Evolutionary conservation across 2,329 filamentous ascomycete genomes (phyloP).

Genomic region (Sporothrix globosa): DNA sequence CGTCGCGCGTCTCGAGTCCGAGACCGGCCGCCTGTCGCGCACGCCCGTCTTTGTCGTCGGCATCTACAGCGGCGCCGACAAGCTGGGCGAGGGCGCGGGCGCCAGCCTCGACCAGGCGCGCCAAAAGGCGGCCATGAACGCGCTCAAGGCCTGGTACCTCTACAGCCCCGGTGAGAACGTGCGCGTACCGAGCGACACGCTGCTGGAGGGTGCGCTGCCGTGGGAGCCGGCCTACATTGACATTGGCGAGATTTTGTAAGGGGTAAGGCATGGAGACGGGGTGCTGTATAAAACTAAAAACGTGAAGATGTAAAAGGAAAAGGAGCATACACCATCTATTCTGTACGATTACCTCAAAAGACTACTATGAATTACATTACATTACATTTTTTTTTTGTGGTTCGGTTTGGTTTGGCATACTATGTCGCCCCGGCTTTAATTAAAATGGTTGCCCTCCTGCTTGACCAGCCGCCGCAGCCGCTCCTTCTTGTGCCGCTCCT

Average conservation of each 20-base stretch:
- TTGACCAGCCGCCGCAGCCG: slow-evolving; percentile 53
- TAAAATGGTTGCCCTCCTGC: slow-evolving; percentile 70
- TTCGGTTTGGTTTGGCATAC: not conserved
- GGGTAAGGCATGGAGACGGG: not conserved
- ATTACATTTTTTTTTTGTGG: not conserved
- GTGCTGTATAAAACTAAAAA: slow-evolving; percentile 28
- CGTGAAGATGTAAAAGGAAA: slow-evolving; percentile 1
- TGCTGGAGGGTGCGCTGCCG: slow-evolving; percentile 60
- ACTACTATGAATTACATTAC: slow-evolving; percentile 26
- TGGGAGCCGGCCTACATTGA: slow-evolving; percentile 73
- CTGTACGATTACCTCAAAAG: slow-evolving; percentile 27
- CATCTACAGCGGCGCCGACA: slow-evolving; percentile 87
- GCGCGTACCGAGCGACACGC: slow-evolving; percentile 70
- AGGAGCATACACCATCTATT: slow-evolving; percentile 18
- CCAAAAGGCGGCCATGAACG: slow-evolving; percentile 77
- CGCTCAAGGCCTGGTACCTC: slow-evolving; percentile 93
- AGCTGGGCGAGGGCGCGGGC: slow-evolving; percentile 87
- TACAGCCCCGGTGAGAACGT: slow-evolving; percentile 76
- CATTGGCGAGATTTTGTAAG: slow-evolving; percentile 68
- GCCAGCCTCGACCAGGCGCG: slow-evolving; percentile 77
- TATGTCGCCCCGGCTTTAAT: not conserved
- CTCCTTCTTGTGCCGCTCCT: slow-evolving; percentile 43
- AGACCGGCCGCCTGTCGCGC: slow-evolving; percentile 83
- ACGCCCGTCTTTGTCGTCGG: slow-evolving; percentile 93
- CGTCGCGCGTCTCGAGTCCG: slow-evolving; percentile 82